phyloP scores from a whole-genome alignment of 225 moss, liverwort and hornwort genomes.

The Pleurozium schreberi region DNA sequence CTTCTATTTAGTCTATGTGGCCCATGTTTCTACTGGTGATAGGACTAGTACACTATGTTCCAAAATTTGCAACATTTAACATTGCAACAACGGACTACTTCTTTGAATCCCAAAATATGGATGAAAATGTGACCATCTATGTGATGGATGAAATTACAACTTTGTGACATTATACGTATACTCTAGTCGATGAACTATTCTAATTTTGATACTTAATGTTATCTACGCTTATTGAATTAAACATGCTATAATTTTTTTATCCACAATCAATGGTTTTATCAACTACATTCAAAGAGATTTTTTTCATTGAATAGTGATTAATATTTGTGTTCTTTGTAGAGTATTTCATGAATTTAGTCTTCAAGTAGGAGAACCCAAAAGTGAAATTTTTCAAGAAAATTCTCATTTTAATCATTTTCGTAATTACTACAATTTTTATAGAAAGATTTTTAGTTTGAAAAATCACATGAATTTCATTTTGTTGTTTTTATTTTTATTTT shows the following conservation, averaged over 20 bases:
- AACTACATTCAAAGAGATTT: fast-evolving
- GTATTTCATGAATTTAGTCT: background rate
- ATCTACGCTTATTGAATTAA: too few relatives aligned
- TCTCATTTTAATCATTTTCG: background rate
- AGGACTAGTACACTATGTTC: fast-evolving
- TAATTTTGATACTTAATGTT: background rate
- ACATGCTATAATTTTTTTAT: background rate
- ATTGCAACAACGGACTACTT: fast-evolving
- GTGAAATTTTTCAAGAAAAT: background rate
- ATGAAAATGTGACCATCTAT: background rate
- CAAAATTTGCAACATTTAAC: background rate
- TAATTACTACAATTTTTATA: background rate
- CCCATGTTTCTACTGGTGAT: background rate
- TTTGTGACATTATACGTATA: background rate
- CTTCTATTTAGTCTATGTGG: fast-evolving
- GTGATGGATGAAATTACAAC: background rate
- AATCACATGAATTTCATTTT: background rate
- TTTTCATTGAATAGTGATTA: background rate
- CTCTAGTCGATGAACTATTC: background rate
- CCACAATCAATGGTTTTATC: background rate
- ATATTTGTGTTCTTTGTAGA: background rate
- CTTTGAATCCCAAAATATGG: background rate
- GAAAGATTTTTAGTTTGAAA: background rate
- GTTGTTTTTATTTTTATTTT: background rate
- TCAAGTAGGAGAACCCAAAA: fast-evolving